Evolutionary conservation across 2,329 filamentous ascomycete genomes (phyloP), one percentile per base, ranked within the genome.

Genomic region (Metarhizium sp.): DNA sequence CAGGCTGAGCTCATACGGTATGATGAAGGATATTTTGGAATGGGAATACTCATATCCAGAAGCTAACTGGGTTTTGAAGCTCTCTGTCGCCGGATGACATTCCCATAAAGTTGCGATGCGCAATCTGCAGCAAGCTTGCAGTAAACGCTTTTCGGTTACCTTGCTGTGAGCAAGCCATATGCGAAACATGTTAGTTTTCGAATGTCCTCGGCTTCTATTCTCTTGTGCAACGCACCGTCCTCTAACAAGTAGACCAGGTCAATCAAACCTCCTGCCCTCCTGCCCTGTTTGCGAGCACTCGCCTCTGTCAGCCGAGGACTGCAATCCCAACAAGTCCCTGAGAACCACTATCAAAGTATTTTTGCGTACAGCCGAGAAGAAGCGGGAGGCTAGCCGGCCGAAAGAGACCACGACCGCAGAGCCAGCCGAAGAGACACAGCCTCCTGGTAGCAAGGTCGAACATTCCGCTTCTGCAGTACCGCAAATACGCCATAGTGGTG

Each of bases 111-210:
- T 81, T 99, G 60, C 88, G 92, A 72, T 99, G 94, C 77, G 90
- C 90, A 53, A 89, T 90, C 63, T 99, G 94, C 74, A 94, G 88
- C 74, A 91, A 89, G 70, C 79, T 97, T 57, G 92, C 91, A 34
- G 77, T 95, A 60, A 95, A 96, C 69, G 90, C 92, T 8, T 95
- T 90, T 69, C 88, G 92, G 60, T 78, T 96, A 32, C 90, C 92
- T 1, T 99, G 94, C 73, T 99, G 94, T 71, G 94, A 96, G 67
- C 92, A 95, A 68, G 86, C 88, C 45, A 95, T 97, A 57, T 97
- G 94, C 77, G 88, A 92, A 67, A 80, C 78, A 61, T 99, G 94
- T 96, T 59, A 54, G 63, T 54, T 40, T 32, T 34, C 32, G 2
- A 34, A 34, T 53, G 25, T 47, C 14, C 6, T 25, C 16, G 3